Evolutionary conservation across 2,329 filamentous ascomycete species (phyloP), one percentile per base, ranked within the genome.

Genomic region (Trichoderma sp.): DNA sequence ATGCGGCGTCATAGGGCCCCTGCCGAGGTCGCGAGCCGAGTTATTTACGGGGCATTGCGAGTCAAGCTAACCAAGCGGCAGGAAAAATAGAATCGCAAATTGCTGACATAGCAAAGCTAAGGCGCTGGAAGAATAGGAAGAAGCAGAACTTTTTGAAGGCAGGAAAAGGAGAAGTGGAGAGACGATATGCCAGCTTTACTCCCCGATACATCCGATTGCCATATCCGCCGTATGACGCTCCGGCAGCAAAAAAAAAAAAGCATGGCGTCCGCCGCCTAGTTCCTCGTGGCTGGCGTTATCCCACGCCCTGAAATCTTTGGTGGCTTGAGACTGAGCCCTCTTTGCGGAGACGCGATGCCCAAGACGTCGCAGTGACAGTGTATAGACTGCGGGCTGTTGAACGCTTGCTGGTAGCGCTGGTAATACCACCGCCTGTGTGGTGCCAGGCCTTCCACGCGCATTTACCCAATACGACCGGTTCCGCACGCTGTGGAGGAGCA

Each of bases 161-260:
- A 49, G 35, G 47, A 59, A 67, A 67, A 67, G 64, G 64, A 67
- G 64, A 67, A 67, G 64, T 67, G 64, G 64, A 59, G 64, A 52
- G 64, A 27, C n/a, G 7, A 67, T 24, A 59, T 52, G 31, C 55
- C 63, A 67, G 21, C 40, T 59, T 59, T 67, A 52, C 58, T 67
- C 64, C 64, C 64, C 64, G 64, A 67, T 67, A 67, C 64, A 59
- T 67, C 64, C 64, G 64, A 67, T 52, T 67, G 52, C 55, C 29
- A 63, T 31, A 55, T 49, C 31, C 10, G 14, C 40, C 43, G 49
- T 52, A 64, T 56, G 61, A 64, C 61, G 61, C 43, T 31, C 13
- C 33, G 55, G 49, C 24, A 14, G 35, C 14, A 33, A 16, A 14
- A 27, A 27, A n/a, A n/a, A n/a, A n/a, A n/a, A 4, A 35, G 27